A percentile compares a stretch with the other conserved stretches of the same genome.
Evolutionary conservation across 495 filamentous ascomycete genomes (phyloP).

Genomic region (Neohortaea acidophila): DNA sequence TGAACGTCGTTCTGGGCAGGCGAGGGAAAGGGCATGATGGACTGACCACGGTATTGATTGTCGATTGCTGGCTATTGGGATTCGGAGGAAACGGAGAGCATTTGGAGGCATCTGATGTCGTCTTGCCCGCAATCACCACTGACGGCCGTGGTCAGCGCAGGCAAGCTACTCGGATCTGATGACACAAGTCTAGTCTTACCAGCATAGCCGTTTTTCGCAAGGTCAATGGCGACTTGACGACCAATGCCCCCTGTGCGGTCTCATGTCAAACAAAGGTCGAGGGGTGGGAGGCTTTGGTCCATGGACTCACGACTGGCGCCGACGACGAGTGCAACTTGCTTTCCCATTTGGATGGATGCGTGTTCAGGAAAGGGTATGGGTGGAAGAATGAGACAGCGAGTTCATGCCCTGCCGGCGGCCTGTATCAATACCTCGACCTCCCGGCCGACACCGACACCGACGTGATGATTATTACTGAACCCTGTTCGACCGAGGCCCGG

Average conservation of each 20-base stretch:
- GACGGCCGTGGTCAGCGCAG: not conserved
- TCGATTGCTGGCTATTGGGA: conserved; percentile 65
- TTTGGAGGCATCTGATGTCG: conserved; percentile 45
- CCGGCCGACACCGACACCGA: not conserved
- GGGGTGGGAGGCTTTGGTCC: not conserved
- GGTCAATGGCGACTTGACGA: conserved; percentile 59
- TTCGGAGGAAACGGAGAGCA: conserved; percentile 56
- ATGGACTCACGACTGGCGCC: conserved; percentile 4
- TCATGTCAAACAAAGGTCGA: not conserved
- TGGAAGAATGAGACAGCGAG: not conserved
- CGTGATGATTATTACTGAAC: not conserved
- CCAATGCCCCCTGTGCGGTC: conserved; percentile 66
- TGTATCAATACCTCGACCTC: not conserved
- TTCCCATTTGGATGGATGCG: conserved; percentile 7
- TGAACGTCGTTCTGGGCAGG: not conserved
- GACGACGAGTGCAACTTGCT: conserved; percentile 14
- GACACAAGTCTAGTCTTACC: conserved; percentile 33
- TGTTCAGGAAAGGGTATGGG: too few relatives aligned
- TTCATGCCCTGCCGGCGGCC: not conserved
- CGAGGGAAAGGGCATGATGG: too few relatives aligned
- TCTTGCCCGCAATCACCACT: conserved; percentile 77
- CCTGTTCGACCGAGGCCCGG: not conserved
- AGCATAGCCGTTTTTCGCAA: conserved; percentile 54
- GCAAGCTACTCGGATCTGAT: not conserved
- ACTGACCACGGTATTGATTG: conserved; percentile 59